Evolutionary conservation across 306 rosid species (phyloP), one percentile per base, ranked within the genome.

Genomic region (Lathyrus sativus): DNA sequence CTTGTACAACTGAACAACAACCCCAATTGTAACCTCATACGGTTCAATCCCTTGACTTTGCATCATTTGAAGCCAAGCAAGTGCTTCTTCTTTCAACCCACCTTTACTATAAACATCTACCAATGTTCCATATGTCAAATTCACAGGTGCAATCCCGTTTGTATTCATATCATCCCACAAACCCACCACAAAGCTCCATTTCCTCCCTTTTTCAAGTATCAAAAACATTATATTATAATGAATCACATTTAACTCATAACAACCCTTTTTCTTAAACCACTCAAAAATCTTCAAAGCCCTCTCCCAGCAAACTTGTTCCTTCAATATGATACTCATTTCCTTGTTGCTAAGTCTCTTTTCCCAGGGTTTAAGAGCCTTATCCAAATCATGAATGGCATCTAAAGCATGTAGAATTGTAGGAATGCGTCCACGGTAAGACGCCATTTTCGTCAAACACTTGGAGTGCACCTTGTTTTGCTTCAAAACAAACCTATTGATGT

Each of bases 91-190:
- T 63, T 48, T 82, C 12, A 68, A 82, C 38, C 95, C 95, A 33
- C 87, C 92, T 78, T 91, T 91, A 55, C 92, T 38, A 24, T 86
- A 91, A 67, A 71, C 89, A 84, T 91, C 89, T 72, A 91, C 88
- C 84, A 91, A 62, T 13, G 95, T 91, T 70, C 97, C 97, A 55
- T 83, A 91, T 0, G 95, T 88, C 2, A 96, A 88, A 82, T 88
- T 88, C 68, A 86, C 82, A 3, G 97, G 92, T 1, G 43, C 75
- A 65, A 88, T 73, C 50, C 96, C 87, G 24, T 76, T 76, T 7
- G 37, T 80, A 59, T 79, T 81, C 95, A 91, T 88, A 70, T 91
- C 92, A 29, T 41, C 72, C 92, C 92, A 91, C 75, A 91, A 77
- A 35, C 76, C 69, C 86, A 83, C 83, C 17, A 88, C 74, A 11